phyloP scores from a whole-genome alignment of 352 stramenopile genomes.

The Phytophthora palmivora region DNA sequence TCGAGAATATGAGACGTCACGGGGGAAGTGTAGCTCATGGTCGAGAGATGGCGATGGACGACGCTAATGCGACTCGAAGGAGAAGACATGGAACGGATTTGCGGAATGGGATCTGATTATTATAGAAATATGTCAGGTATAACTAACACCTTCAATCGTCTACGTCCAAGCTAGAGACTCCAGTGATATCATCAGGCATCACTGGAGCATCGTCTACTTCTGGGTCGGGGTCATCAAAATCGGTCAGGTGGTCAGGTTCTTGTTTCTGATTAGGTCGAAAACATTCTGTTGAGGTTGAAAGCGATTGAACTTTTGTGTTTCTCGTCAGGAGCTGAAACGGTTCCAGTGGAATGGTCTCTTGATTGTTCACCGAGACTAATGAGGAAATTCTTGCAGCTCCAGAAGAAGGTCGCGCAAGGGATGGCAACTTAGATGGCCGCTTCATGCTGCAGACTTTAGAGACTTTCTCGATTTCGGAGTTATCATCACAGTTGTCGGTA shows the following conservation, averaged over 20 bases:
- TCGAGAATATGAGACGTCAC: slow-evolving; percentile 92
- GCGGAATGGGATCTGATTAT: slow-evolving; percentile 1
- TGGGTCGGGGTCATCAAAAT: slow-evolving; percentile 73
- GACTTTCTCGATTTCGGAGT: slow-evolving; percentile 7
- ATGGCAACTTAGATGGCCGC: slow-evolving; percentile 27
- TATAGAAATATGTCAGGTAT: slow-evolving; percentile 1
- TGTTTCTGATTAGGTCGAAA: neutral
- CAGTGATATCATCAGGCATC: slow-evolving; percentile 49
- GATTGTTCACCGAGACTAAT: slow-evolving; percentile 12
- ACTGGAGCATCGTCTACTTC: slow-evolving; percentile 62
- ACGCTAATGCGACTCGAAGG: slow-evolving; percentile 15
- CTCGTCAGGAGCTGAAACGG: slow-evolving; percentile 9
- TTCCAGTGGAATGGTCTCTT: slow-evolving; percentile 12
- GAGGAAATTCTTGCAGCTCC: neutral
- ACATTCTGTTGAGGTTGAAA: neutral
- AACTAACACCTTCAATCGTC: slow-evolving; percentile 23
- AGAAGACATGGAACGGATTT: slow-evolving; percentile 19
- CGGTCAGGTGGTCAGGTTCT: slow-evolving; percentile 28
- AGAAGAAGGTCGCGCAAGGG: slow-evolving; percentile 21
- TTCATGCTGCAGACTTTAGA: slow-evolving; percentile 15
- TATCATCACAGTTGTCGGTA: neutral
- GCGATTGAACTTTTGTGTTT: slow-evolving; percentile 15
- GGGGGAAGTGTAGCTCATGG: slow-evolving; percentile 61
- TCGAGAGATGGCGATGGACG: slow-evolving; percentile 30
- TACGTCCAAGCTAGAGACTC: slow-evolving; percentile 32